Evolutionary conservation across 176 grass and related monocot genomes (phyloP).

Genomic region (Eragrostis nindensis): DNA sequence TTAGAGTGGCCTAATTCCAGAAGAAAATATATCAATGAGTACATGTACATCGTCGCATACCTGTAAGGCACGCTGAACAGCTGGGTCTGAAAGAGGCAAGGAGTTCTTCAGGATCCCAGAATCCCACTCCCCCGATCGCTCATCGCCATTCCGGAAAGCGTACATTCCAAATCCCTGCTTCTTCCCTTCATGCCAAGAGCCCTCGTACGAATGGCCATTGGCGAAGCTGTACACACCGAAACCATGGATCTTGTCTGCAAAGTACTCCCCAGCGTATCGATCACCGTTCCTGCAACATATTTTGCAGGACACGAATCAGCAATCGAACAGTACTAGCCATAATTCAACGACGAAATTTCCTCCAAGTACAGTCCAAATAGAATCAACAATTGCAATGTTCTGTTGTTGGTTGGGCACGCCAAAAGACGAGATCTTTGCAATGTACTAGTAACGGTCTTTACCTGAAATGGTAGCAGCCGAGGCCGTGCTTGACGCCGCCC

Average conservation of each 20-base stretch:
- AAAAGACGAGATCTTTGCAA: background rate
- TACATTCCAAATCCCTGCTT: conserved; percentile 82
- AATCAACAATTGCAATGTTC: background rate
- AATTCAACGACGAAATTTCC: background rate
- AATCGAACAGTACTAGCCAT: conserved; percentile 4
- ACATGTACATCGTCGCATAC: conserved; percentile 34
- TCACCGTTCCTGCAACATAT: conserved; percentile 68
- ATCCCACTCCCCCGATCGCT: conserved; percentile 70
- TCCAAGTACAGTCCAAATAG: background rate
- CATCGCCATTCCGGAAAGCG: conserved; percentile 59
- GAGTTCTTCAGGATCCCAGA: conserved; percentile 54
- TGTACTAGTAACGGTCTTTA: background rate
- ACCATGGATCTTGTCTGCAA: conserved; percentile 84
- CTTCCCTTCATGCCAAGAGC: conserved; percentile 87
- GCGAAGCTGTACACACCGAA: conserved; percentile 83
- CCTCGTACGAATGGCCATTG: conserved; percentile 80
- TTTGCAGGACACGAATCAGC: background rate
- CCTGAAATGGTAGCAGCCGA: conserved; percentile 86
- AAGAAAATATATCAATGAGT: background rate
- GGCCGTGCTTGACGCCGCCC: conserved; percentile 79
- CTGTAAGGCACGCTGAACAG: conserved; percentile 60
- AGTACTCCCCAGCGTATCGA: conserved; percentile 71
- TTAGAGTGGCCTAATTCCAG: no score
- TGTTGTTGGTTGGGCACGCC: background rate
- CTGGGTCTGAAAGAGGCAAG: conserved; percentile 30